Conservation (phyloP, 2,329 filamentous ascomycete species). For the Curvularia eragrostidis region DNA sequence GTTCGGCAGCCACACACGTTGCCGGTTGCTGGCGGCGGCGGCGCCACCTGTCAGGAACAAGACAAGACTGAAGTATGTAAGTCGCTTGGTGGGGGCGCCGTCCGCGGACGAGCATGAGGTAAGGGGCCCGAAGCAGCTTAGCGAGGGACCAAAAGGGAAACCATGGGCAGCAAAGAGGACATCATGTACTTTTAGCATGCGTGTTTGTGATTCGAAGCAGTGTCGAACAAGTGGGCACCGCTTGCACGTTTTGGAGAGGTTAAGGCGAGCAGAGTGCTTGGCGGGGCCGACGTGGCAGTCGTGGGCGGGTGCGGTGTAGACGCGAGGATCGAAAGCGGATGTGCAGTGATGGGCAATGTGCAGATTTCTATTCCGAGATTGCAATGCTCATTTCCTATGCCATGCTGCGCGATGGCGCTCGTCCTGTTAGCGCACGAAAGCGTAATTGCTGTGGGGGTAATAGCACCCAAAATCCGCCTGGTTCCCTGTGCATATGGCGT, state of each 20-base stretch:
- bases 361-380: slow-evolving; percentile 20
- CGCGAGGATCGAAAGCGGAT: neutral
- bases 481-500: slow-evolving; percentile 6
- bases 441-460: slow-evolving; percentile 7
- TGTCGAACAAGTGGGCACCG: slow-evolving; percentile 1
- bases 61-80: too few species aligned
- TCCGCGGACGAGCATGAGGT: slow-evolving; percentile 18
- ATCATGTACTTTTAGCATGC: too few species aligned
- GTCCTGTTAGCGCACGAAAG: slow-evolving; percentile 5
- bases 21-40: neutral
- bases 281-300: slow-evolving; percentile 13
- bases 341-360: slow-evolving; percentile 16
- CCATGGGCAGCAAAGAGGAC: too few species aligned
- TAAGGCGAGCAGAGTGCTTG: neutral
- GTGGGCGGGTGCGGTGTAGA: slow-evolving; percentile 6
- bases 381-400: slow-evolving; percentile 15
- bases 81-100: slow-evolving; percentile 18
- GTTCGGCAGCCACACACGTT: neutral
- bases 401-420: slow-evolving; percentile 13
- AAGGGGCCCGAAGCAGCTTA: slow-evolving; percentile 12
- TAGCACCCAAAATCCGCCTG: neutral
- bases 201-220: slow-evolving; percentile 11
- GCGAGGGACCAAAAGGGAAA: neutral
- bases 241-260: neutral
- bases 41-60: neutral